Evolutionary conservation across 768 basidiomycete species (phyloP), one percentile per base, ranked within the genome.

Genomic region (Nidularia pulvinata): DNA sequence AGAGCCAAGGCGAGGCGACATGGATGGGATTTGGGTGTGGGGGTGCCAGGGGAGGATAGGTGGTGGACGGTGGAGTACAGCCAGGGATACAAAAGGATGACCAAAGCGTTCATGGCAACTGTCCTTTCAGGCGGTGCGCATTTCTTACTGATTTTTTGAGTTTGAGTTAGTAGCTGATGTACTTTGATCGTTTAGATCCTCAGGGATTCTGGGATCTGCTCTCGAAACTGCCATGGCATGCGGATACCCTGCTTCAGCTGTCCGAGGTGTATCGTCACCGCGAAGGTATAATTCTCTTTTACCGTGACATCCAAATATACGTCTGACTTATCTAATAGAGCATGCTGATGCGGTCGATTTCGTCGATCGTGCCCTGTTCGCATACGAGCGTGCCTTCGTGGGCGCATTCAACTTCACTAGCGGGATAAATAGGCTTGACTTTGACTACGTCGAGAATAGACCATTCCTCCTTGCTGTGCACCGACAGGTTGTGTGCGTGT

Each of bases 31-130:
- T 63, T 74, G 11, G 57, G 70, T 39, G 37, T 10, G 9, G 45
- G 19, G 9, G 10, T 10, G 7, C 10, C 9, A 7, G 19, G 22
- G 2, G 82, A 81, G 2, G 96, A 95, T 65, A 88, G 79, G 58
- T 91, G 92, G 85, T 97, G 89, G 86, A 92, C 92, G 0, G 86
- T 92, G 34, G 90, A 91, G 60, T 97, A 95, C 61, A 86, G 86
- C 61, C 88, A 85, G 60, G 82, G 81, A 52, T 99, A 97, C 69
- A 89, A 87, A 61, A 86, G 88, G 22, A 79, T 88, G 58, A 92
- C 93, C 0, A 81, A 78, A 65, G 81, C 86, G 35, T 98, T 96
- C 65, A 83, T 95, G 72, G 82, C 82, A 39, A 83, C 85, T 44
- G 91, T 96, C 30, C 77, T 83, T 67, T 86, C 88, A 9, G 93